These are phyloP conservation scores for Arachis hypogaea DNA, from an alignment of 306 rosid genomes.

Conservation along the genomic window DNA sequence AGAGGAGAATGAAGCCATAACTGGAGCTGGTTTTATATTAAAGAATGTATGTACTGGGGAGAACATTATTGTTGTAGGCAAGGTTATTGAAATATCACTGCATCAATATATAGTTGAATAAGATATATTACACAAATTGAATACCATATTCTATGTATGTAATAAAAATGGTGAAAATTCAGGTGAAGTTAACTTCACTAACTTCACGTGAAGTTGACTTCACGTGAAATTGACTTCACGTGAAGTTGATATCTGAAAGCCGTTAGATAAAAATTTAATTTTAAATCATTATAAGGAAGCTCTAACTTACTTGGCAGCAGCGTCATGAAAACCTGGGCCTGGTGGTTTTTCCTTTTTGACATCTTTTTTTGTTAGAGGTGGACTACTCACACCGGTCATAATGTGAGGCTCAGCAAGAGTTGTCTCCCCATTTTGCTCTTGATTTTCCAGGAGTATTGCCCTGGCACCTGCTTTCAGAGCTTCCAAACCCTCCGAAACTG, in stretches of 20 bases:
- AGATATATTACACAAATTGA: too few relatives aligned
- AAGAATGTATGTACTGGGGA: not conserved
- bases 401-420: slow-evolving; percentile 47
- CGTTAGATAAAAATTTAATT: too few relatives aligned
- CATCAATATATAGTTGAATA: too few relatives aligned
- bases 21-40: not conserved
- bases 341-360: not conserved
- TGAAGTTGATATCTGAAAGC: too few relatives aligned
- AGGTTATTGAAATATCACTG: too few relatives aligned
- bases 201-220: too few relatives aligned
- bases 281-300: too few relatives aligned
- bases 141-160: too few relatives aligned
- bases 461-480: slow-evolving; percentile 49
- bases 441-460: slow-evolving; percentile 52
- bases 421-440: slow-evolving; percentile 15
- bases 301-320: slow-evolving; percentile 44
- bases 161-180: too few relatives aligned
- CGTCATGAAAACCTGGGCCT: not conserved
- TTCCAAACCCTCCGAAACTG: slow-evolving; percentile 31
- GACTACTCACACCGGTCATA: not conserved
- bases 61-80: too few relatives aligned
- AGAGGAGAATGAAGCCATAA: not conserved
- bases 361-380: not conserved
- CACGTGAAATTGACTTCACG: too few relatives aligned
- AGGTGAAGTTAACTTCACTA: too few relatives aligned